Evolutionary conservation across 169 alveolate species (phyloP), one percentile per base, ranked within the genome.

Genomic region (Pseudocohnilembus persalinus): DNA sequence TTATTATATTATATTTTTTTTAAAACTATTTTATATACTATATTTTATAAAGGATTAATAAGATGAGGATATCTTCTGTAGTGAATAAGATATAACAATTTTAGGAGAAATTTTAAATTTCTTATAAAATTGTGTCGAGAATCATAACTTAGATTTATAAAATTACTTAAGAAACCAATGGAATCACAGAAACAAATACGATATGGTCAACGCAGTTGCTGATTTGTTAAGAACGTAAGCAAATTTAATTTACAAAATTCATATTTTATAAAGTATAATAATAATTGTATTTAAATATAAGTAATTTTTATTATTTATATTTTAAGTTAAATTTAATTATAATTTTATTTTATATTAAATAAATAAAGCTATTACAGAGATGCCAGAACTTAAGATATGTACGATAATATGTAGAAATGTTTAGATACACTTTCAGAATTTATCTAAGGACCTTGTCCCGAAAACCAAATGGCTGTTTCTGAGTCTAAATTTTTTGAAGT

Each of bases 381-480:
- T 32, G 87, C 78, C 1, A 32, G 83, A 1, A 20, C 49, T 28
- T 32, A 81, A 65, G 83, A 78, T 28, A 87, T 86, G 74, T 92
- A 86, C 68, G 92, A 91, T 30, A 82, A 90, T 74, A 87, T 92
- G 91, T 82, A 88, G 26, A 85, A 88, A 83, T 92, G 95, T 74
- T 84, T 92, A 68, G 93, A 92, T 73, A 88, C 91, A 81, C 76
- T 92, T 75, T 87, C 85, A 35, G 93, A 92, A 88, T 89, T 92
- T 73, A 84, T 92, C 6, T 90, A 92, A 79, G 95, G 95, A 0
- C 95, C 95, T 29, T 92, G 95, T 73, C 87, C 83, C 73, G 91
- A 89, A 31, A 89, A 89, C 72, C 89, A 92, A 85, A 28, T 88
- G 30, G 87, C 92, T 29, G 87, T 92, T 73, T 87, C 91, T 11